These are phyloP conservation scores for Xylariomycetidae sp. DNA, from an alignment of 2,329 filamentous ascomycete genomes.

Conservation along the genomic window DNA sequence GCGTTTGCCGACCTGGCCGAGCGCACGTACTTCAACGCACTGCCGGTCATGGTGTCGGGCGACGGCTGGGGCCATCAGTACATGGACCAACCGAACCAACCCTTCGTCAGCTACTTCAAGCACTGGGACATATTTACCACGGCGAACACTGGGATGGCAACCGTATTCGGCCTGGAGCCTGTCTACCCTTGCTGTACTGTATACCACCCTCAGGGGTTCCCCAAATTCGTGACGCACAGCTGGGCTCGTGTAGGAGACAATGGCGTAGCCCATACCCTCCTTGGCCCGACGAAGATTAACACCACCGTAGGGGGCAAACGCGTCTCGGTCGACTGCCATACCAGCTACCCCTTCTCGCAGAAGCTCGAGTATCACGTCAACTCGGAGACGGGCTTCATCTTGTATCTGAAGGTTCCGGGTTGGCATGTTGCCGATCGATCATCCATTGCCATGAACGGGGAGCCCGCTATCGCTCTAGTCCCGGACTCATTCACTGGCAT, in stretches of 20 bases:
- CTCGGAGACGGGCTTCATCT: not conserved
- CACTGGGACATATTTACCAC: constrained; percentile 38
- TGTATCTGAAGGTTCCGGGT: not conserved
- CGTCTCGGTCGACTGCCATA: constrained; percentile 30
- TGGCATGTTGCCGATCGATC: not conserved
- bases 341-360: constrained; percentile 1
- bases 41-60: constrained; percentile 42
- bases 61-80: constrained; percentile 52
- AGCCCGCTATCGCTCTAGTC: not conserved
- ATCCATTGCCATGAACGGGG: not conserved
- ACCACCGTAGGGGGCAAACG: constrained; percentile 30
- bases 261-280: constrained; percentile 46
- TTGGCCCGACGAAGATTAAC: constrained; percentile 39
- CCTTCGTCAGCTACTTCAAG: constrained; percentile 32
- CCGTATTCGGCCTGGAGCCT: constrained; percentile 44
- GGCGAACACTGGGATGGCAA: constrained; percentile 33
- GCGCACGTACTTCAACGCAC: constrained; percentile 44
- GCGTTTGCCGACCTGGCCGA: constrained; percentile 44
- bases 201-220: constrained; percentile 49
- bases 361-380: not conserved
- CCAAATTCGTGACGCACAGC: constrained; percentile 45
- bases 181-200: constrained; percentile 50
- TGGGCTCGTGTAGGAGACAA: constrained; percentile 37
- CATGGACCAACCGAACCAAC: constrained; percentile 45
- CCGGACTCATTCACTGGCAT: not conserved